Evolutionary conservation across 140 eudicot genomes (phyloP), one percentile per base, ranked within the genome.

Genomic region (Erigeron philadelphicus): DNA sequence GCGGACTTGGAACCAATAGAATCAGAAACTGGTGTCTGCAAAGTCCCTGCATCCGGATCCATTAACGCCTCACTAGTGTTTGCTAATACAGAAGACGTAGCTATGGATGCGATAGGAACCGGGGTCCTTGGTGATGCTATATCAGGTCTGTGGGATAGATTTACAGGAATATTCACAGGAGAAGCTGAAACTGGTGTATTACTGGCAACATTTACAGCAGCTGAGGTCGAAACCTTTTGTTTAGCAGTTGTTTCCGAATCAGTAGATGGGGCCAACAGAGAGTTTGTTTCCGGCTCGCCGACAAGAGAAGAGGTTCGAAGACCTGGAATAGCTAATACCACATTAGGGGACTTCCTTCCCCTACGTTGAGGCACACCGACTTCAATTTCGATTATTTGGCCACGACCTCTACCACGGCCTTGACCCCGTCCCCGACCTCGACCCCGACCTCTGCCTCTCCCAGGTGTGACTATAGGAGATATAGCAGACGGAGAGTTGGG

Each of bases 351-450:
- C 59, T 70, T 76, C 71, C 78, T 82, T 31, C 87, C 96, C 76
- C 84, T 78, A 17, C 82, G 81, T 53, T 71, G 72, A 49, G 82
- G 81, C 58, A 73, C 71, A 72, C 80, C 88, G 72, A 67, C 87
- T 56, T 56, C 85, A 61, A 72, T 79, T 64, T 78, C 84, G 40
- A 76, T 57, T 60, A 80, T 84, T 15, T 85, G 85, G 55, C 91
- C 95, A 59, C 85, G 86, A 25, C 86, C 82, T 64, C 82, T 71
- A 15, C 83, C 83, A 1, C n/a, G n/a, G n/a, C n/a, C n/a, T n/a
- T n/a, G n/a, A n/a, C 76, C 76, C 13, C 85, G 74, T 17, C 89
- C 95, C 53, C 95, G 75, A 18, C 90, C 90, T 10, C 79, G 74
- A 23, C 87, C 89, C 61, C 89, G 59, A 17, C 87, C 88, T 18